Evolutionary conservation across 1,139 yeast genomes (phyloP).

Genomic region (Nadsonia starkeyi-henricii): DNA sequence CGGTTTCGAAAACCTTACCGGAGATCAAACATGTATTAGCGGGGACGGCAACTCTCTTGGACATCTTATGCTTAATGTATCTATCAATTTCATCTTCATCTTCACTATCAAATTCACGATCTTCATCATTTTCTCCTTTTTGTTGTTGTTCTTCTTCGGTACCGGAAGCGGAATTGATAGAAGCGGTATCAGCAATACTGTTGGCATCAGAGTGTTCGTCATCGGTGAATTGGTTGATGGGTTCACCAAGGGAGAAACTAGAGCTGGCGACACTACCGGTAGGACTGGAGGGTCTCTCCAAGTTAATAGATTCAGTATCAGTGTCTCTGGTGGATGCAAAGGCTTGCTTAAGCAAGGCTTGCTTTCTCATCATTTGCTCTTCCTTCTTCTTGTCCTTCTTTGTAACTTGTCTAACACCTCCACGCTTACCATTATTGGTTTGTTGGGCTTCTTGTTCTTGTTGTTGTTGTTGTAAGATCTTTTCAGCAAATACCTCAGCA

Average conservation of each 20-base stretch:
- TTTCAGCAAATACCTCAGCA: slow-evolving; percentile 72
- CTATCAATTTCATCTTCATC: slow-evolving; percentile 16
- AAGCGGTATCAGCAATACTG: background rate
- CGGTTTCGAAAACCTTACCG: slow-evolving; percentile 32
- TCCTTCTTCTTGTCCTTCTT: slow-evolving; percentile 26
- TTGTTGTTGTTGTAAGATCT: slow-evolving; percentile 34
- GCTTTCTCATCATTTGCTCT: slow-evolving; percentile 18
- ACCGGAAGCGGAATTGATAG: background rate
- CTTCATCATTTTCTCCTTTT: slow-evolving; percentile 14
- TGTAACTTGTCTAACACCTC: slow-evolving; percentile 21
- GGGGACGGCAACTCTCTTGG: slow-evolving; percentile 36
- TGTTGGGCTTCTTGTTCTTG: slow-evolving; percentile 28
- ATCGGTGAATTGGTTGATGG: background rate
- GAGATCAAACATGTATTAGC: slow-evolving; percentile 71
- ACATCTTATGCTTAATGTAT: slow-evolving; percentile 2
- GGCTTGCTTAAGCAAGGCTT: slow-evolving; percentile 7
- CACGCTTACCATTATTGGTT: slow-evolving; percentile 18
- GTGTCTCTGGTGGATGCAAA: background rate
- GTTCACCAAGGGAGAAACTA: slow-evolving; percentile 3
- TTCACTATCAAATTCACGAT: slow-evolving; percentile 18
- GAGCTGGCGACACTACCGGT: slow-evolving; percentile 7
- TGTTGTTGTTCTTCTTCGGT: slow-evolving; percentile 6
- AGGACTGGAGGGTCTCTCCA: slow-evolving; percentile 5
- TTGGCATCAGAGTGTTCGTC: background rate
- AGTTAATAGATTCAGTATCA: slow-evolving; percentile 3